Evolutionary conservation across 345 rosid genomes (phyloP).

Genomic region (Eucalyptus erythrocorys): DNA sequence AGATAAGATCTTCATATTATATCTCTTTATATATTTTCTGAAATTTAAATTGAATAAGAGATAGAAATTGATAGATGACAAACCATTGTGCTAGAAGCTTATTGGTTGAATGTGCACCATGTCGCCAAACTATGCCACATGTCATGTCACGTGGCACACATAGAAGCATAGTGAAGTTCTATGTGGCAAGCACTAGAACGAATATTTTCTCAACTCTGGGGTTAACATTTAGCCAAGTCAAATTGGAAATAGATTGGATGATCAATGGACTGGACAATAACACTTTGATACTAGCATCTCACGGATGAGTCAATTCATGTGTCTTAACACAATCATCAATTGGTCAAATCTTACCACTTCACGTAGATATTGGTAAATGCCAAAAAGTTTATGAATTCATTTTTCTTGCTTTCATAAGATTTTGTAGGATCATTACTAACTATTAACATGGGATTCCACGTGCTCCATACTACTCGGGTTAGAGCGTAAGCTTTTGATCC

Average conservation of each 20-base stretch:
- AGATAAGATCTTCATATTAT: not conserved
- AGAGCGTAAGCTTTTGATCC: accelerated
- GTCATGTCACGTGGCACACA: not conserved
- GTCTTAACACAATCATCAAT: not conserved
- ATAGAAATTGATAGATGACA: not conserved
- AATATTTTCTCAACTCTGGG: not conserved
- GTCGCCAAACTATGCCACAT: not conserved
- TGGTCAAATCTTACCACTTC: not conserved
- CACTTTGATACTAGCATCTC: not conserved
- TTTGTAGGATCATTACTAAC: not conserved
- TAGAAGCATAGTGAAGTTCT: not conserved
- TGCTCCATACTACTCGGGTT: accelerated
- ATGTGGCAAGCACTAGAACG: accelerated
- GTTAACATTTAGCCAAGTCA: not conserved
- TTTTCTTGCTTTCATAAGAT: not conserved
- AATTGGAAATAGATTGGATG: not conserved
- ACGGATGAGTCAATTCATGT: not conserved
- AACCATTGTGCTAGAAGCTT: not conserved
- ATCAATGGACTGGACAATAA: not conserved
- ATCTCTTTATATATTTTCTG: not conserved
- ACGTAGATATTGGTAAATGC: not conserved
- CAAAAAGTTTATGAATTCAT: not conserved
- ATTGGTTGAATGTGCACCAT: not conserved
- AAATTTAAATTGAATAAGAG: not conserved
- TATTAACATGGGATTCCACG: not conserved